Evolutionary conservation across 176 grass and related monocot genomes (phyloP).

Genomic region (Dendrocalamus sinicus): DNA sequence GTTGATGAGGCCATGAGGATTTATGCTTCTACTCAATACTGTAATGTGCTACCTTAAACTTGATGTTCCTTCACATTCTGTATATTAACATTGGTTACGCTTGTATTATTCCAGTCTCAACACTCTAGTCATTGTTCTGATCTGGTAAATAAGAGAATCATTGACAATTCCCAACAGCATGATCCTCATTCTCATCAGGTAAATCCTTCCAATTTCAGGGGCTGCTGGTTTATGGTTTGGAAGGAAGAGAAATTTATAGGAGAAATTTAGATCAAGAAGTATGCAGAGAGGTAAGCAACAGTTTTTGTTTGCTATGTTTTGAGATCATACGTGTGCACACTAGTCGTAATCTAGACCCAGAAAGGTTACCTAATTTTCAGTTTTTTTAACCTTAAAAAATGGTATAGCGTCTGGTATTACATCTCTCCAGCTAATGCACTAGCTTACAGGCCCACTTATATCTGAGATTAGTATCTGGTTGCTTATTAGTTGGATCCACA

Average conservation of each 20-base stretch:
- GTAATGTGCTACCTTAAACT: constrained; percentile 1
- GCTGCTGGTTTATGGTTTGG: constrained; percentile 82
- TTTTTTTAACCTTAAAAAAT: constrained; percentile 20
- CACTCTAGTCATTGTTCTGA: constrained; percentile 1
- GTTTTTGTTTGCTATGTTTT: constrained; percentile 13
- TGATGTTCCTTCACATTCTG: constrained; percentile 15
- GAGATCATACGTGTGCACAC: not conserved
- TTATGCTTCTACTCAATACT: not conserved
- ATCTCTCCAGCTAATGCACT: not conserved
- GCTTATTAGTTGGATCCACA: not conserved
- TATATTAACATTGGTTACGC: not conserved
- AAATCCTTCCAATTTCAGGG: constrained; percentile 62
- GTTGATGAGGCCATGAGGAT: not conserved
- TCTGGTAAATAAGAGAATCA: constrained; percentile 23
- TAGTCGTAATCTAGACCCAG: not conserved
- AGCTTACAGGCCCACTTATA: not conserved
- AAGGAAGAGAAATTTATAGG: constrained; percentile 86
- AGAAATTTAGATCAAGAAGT: constrained; percentile 82
- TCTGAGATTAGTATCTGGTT: not conserved
- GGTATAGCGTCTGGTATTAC: constrained; percentile 3
- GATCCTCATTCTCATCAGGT: constrained; percentile 29
- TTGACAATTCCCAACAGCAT: constrained; percentile 23
- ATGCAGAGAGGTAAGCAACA: constrained; percentile 78
- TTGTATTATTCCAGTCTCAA: not conserved
- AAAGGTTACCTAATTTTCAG: not conserved